A percentile compares a stretch with the other conserved stretches of the same genome.
phyloP scores from a whole-genome alignment of 371 early-diverging fungal species.

The Mortierella sp. region DNA sequence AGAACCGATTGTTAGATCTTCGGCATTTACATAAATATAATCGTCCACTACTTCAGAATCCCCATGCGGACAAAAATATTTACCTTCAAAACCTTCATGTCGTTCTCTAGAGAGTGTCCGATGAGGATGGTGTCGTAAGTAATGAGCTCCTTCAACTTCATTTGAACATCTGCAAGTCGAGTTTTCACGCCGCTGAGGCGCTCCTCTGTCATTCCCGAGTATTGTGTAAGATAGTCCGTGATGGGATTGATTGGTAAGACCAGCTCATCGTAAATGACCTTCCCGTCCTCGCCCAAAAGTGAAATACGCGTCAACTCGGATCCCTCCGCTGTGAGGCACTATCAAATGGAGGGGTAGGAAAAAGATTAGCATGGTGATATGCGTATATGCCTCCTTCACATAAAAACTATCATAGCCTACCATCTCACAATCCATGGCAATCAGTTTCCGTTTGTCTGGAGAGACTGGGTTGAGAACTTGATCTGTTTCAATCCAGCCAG shows the following conservation, averaged over 20 bases:
- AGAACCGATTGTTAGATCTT: not conserved
- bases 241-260: slow-evolving; percentile 77
- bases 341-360: not conserved
- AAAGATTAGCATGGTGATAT: not conserved
- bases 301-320: slow-evolving; percentile 81
- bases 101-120: slow-evolving; percentile 85
- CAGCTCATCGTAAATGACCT: slow-evolving; percentile 78
- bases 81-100: slow-evolving; percentile 75
- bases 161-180: slow-evolving; percentile 71
- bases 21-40: not conserved
- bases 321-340: slow-evolving; percentile 76
- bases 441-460: slow-evolving; percentile 50
- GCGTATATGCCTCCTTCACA: not conserved
- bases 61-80: not conserved
- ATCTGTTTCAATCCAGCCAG: slow-evolving; percentile 68
- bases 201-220: slow-evolving; percentile 78
- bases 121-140: slow-evolving; percentile 76
- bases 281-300: slow-evolving; percentile 68
- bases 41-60: not conserved
- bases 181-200: slow-evolving; percentile 67
- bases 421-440: slow-evolving; percentile 92
- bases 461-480: not conserved
- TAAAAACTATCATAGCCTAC: slow-evolving; percentile 46
- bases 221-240: slow-evolving; percentile 79
- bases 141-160: slow-evolving; percentile 67